phyloP scores from a whole-genome alignment of 495 filamentous ascomycete species.

The Oleoguttula mirabilis region DNA sequence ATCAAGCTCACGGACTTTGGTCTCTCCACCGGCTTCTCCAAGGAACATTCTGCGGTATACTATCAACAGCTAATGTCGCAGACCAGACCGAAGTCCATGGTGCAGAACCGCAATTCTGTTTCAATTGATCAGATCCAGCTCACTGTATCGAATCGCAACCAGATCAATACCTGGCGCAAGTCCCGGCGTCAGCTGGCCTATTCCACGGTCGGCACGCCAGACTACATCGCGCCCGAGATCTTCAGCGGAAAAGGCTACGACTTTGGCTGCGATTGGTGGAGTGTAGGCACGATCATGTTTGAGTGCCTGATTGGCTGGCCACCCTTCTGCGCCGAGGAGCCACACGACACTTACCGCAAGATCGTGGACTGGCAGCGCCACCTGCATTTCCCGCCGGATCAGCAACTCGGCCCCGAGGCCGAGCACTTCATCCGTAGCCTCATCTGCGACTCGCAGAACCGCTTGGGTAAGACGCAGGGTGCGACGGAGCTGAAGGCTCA shows the following conservation, averaged over 20 bases:
- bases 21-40: slow-evolving; percentile 94
- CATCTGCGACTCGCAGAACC: slow-evolving; percentile 81
- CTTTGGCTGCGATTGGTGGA: slow-evolving; percentile 98
- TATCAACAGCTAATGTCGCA: slow-evolving; percentile 82
- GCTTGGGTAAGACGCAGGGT: slow-evolving; percentile 67
- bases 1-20: slow-evolving; percentile 99
- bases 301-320: slow-evolving; percentile 98
- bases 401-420: slow-evolving; percentile 72
- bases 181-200: slow-evolving; percentile 92
- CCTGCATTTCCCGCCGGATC: slow-evolving; percentile 92
- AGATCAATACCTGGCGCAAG: slow-evolving; percentile 97
- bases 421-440: slow-evolving; percentile 83
- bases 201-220: slow-evolving; percentile 93
- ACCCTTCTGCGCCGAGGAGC: slow-evolving; percentile 96
- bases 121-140: slow-evolving; percentile 96
- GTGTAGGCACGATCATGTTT: slow-evolving; percentile 97
- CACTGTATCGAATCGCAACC: slow-evolving; percentile 89
- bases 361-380: slow-evolving; percentile 96
- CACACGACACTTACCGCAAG: slow-evolving; percentile 95
- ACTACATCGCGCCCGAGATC: slow-evolving; percentile 98
- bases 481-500: slow-evolving; percentile 86
- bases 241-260: slow-evolving; percentile 93
- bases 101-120: slow-evolving; percentile 74
- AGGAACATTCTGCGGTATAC: slow-evolving; percentile 93
- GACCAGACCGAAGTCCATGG: slow-evolving; percentile 53